Evolutionary conservation across 805 yeast species (phyloP), one percentile per base, ranked within the genome.

Genomic region (Henningerozyma blattae): DNA sequence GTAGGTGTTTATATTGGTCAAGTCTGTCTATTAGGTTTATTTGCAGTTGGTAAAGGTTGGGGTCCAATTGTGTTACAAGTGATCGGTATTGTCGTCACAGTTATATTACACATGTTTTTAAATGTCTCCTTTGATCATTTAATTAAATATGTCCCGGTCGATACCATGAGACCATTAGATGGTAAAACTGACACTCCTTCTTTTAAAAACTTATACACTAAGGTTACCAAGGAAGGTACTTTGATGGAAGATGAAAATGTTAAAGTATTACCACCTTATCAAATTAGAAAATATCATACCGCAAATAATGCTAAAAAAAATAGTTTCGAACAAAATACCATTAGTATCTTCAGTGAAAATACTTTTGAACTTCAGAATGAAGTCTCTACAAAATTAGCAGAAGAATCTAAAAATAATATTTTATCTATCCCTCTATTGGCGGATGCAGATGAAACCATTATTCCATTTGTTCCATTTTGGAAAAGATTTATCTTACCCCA

Each of bases 11-110:
- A 89, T 55, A 55, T 89, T 30, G 94, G 94, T 27, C 87, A 89
- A 58, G 59, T 86, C 16, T 84, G 95, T 64, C 47, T 91, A 42
- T 54, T 91, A 34, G 96, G 95, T 35, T 58, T 91, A 36, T 87
- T 85, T 53, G 82, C 74, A 14, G 93, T 89, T 36, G 86, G 93
- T 40, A 84, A 84, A 65, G 80, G 93, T 28, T 89, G 95, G 95
- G 97, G 95, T 30, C 94, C 95, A 25, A 68, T 86, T 42, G 82
- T 77, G 3, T 59, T 89, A 34, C 83, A 81, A 54, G 76, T 74
- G 2, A 65, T 87, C 33, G 64, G 79, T 28, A 47, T 84, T 12
- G 70, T 68, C 7, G 56, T 68, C 43, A 84, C 96, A 0, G 69
- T 70, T 4, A 77, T 83, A 50, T 65, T 72, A 38, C 95, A 89